Evolutionary conservation across 169 alveolate genomes (phyloP).

Genomic region (Miamiensis avidus): DNA sequence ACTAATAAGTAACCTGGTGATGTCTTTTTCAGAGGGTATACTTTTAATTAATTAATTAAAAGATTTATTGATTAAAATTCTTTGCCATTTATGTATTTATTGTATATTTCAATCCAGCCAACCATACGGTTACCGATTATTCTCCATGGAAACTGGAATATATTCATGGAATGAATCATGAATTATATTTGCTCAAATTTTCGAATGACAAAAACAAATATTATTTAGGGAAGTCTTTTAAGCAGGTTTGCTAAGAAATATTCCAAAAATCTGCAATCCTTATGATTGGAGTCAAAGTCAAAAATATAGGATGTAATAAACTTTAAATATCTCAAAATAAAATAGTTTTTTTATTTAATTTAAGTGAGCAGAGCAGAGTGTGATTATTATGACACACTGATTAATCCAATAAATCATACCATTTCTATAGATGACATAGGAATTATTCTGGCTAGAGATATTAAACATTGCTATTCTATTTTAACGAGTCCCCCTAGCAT

Average conservation of each 20-base stretch:
- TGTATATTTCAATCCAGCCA: not conserved
- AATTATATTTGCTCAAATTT: constrained; percentile 3
- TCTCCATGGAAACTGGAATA: constrained; percentile 26
- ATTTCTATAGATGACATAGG: constrained; percentile 1
- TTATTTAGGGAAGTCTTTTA: not conserved
- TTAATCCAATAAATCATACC: not conserved
- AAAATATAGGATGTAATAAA: constrained; percentile 7
- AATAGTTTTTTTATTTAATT: not conserved
- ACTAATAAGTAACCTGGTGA: not conserved
- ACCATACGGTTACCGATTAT: constrained; percentile 2
- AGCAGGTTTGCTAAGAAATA: constrained; percentile 12
- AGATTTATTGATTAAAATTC: not conserved
- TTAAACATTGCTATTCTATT: not conserved
- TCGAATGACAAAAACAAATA: constrained; percentile 1
- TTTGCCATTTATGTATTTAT: not conserved
- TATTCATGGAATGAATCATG: constrained; percentile 18
- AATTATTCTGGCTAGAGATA: not conserved
- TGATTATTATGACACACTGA: constrained; percentile 14
- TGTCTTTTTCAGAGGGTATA: constrained; percentile 9
- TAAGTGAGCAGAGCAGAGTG: not conserved
- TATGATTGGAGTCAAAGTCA: constrained; percentile 5
- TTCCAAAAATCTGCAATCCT: constrained; percentile 17
- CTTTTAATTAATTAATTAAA: not conserved
- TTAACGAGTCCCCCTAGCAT: not conserved
- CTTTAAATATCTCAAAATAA: not conserved